Conservation (phyloP, 2,329 filamentous ascomycete species). For the Pseudogymnoascus pannorum region DNA sequence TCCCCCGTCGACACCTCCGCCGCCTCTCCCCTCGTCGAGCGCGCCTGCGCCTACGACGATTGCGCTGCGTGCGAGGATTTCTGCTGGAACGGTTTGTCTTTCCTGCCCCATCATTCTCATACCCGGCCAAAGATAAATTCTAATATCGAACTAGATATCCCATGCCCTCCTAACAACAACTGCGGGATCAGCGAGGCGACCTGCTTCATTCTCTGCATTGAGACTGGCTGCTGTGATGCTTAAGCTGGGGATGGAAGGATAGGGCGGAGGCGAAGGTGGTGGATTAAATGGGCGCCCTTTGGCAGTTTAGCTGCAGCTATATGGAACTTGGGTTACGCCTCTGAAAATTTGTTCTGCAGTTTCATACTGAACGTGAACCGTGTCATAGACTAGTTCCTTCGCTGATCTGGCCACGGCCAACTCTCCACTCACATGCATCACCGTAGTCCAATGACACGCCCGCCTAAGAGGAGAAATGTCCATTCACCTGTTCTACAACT, state of each 20-base stretch:
- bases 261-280: background rate
- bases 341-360: background rate
- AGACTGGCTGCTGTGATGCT: background rate
- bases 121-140: background rate
- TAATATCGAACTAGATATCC: background rate
- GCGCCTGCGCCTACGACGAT: background rate
- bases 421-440: background rate
- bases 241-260: background rate
- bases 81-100: background rate
- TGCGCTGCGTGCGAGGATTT: background rate
- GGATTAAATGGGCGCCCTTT: background rate
- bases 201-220: background rate
- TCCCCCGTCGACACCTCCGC: background rate
- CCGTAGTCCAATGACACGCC: background rate
- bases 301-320: background rate
- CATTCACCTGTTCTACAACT: background rate
- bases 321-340: background rate
- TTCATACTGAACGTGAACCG: background rate
- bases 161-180: background rate
- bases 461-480: background rate
- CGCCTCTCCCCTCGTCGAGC: background rate
- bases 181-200: background rate
- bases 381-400: background rate
- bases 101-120: too few relatives aligned
- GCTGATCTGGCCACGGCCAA: background rate